A percentile compares a stretch with the other conserved stretches of the same genome.
Evolutionary conservation across 495 filamentous ascomycete species (phyloP).

Genomic region (Cladorrhinum samala): DNA sequence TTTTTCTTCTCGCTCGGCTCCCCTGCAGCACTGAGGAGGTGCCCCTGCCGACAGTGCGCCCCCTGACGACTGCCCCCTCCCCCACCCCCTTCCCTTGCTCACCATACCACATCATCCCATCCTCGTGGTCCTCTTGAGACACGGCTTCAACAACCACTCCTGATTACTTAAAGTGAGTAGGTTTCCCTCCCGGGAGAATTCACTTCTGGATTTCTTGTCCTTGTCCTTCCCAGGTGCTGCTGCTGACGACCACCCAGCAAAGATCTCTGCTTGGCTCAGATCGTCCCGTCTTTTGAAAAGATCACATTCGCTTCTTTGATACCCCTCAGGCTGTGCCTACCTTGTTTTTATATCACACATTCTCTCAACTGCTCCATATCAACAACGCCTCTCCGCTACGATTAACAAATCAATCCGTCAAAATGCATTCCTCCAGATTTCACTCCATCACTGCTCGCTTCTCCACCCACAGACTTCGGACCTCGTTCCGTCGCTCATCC

Average conservation of each 20-base stretch:
- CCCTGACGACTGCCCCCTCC: slow-evolving; percentile 4
- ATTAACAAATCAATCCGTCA: too few species aligned
- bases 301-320: slow-evolving; percentile 15
- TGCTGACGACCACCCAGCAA: slow-evolving; percentile 13
- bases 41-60: not conserved
- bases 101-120: not conserved
- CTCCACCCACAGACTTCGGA: slow-evolving; percentile 39
- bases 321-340: slow-evolving; percentile 32
- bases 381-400: too few species aligned
- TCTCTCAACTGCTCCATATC: too few species aligned
- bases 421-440: slow-evolving; percentile 44
- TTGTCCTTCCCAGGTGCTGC: slow-evolving; percentile 1
- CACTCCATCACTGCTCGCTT: slow-evolving; percentile 45
- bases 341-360: slow-evolving; percentile 10
- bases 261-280: slow-evolving; percentile 32
- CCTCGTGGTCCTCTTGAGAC: slow-evolving; percentile 4
- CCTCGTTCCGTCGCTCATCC: slow-evolving; percentile 44
- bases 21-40: not conserved
- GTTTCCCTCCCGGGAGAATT: not conserved
- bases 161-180: slow-evolving; percentile 12
- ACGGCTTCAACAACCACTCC: not conserved
- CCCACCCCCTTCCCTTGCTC: too few species aligned
- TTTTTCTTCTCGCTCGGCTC: not conserved
- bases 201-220: not conserved
- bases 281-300: slow-evolving; percentile 34